Evolutionary conservation across 2,329 filamentous ascomycete genomes (phyloP).

Genomic region (Didymella keratinophila): DNA sequence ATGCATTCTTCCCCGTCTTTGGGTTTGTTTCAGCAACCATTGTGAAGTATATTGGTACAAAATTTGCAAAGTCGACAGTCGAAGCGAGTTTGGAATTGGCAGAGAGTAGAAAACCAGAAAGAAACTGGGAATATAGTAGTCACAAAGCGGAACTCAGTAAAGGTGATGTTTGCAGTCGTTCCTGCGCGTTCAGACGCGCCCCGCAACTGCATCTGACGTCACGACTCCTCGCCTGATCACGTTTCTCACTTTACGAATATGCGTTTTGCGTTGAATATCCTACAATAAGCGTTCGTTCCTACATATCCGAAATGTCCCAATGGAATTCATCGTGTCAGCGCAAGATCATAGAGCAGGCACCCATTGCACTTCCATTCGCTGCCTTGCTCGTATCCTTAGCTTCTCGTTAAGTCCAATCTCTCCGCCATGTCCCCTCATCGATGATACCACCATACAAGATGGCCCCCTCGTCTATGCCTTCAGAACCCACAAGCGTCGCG

Average conservation of each 20-base stretch:
- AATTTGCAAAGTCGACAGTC: background rate
- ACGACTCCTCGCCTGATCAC: slow-evolving; percentile 28
- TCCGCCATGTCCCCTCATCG: too few relatives aligned
- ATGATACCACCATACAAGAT: too few relatives aligned
- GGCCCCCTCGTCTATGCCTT: too few relatives aligned
- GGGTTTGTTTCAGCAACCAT: slow-evolving; percentile 20
- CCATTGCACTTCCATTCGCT: too few relatives aligned
- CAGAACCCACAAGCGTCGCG: too few relatives aligned
- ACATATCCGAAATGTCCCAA: too few relatives aligned
- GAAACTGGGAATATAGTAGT: background rate
- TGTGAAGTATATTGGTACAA: background rate
- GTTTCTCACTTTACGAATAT: background rate
- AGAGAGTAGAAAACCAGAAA: background rate
- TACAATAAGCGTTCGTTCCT: too few relatives aligned
- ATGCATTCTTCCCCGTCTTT: slow-evolving; percentile 45
- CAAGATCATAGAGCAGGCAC: too few relatives aligned
- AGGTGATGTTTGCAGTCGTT: slow-evolving; percentile 3
- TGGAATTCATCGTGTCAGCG: too few relatives aligned
- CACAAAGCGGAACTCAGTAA: background rate
- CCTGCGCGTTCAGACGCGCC: slow-evolving; percentile 17
- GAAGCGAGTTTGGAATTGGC: background rate
- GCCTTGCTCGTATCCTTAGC: too few relatives aligned
- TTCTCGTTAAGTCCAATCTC: too few relatives aligned
- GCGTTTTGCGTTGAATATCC: too few relatives aligned
- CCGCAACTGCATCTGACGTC: slow-evolving; percentile 29